Percentiles rank a stretch among this genome's conserved stretches.
Evolutionary conservation across 2,329 filamentous ascomycete genomes (phyloP).

Genomic region (Penicillium corylophilum): DNA sequence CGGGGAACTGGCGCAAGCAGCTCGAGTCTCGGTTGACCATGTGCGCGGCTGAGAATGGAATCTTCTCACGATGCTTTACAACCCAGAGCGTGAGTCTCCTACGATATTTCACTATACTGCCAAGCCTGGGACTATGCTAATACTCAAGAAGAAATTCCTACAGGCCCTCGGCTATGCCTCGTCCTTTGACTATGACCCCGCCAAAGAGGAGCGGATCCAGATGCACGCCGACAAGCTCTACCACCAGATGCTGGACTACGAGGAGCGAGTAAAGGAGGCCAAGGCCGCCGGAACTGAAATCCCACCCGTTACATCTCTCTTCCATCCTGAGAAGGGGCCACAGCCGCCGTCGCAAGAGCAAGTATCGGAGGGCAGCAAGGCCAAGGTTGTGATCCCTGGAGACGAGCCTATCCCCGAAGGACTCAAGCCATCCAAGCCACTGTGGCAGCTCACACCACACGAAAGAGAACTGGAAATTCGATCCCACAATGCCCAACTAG

Average conservation of each 20-base stretch:
- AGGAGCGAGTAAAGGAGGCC: slow-evolving; percentile 67
- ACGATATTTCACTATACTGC: background rate
- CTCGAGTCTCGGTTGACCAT: slow-evolving; percentile 61
- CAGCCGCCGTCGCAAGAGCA: background rate
- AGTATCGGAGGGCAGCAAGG: slow-evolving; percentile 8
- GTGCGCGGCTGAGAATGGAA: slow-evolving; percentile 74
- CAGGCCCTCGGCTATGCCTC: slow-evolving; percentile 86
- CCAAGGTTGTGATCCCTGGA: slow-evolving; percentile 36
- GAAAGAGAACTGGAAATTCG: slow-evolving; percentile 47
- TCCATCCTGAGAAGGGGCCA: slow-evolving; percentile 37
- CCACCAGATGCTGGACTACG: slow-evolving; percentile 80
- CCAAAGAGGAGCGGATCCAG: slow-evolving; percentile 83
- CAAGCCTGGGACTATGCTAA: background rate
- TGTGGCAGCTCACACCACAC: slow-evolving; percentile 46
- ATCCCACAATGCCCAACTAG: slow-evolving; percentile 38
- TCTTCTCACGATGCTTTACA: slow-evolving; percentile 82
- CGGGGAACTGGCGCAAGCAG: slow-evolving; percentile 65
- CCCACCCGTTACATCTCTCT: slow-evolving; percentile 46
- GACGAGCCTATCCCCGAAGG: slow-evolving; percentile 36
- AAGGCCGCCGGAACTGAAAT: slow-evolving; percentile 42
- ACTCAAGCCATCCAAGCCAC: slow-evolving; percentile 37
- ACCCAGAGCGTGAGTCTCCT: slow-evolving; percentile 70
- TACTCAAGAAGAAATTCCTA: slow-evolving; percentile 67
- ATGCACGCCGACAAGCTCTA: slow-evolving; percentile 93
- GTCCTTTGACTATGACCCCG: slow-evolving; percentile 61